Conservation (phyloP, 2,329 filamentous ascomycete species). For the Leptographium flavum region DNA sequence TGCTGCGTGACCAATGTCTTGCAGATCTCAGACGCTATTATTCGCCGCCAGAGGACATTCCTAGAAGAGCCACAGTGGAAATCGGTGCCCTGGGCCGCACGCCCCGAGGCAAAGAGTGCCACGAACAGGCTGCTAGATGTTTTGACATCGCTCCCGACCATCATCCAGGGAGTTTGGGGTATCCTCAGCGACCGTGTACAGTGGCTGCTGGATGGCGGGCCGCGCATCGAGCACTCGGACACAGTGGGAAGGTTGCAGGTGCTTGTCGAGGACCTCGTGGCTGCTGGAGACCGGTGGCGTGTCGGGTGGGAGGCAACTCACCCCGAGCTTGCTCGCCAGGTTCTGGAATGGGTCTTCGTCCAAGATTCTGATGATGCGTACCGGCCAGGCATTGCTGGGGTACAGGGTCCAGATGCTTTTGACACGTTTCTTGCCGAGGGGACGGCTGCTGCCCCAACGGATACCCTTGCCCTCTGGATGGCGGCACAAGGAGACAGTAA, state of each 20-base stretch:
- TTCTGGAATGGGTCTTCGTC: slow-evolving; percentile 10
- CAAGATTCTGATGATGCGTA: slow-evolving; percentile 8
- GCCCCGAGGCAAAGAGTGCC: slow-evolving; percentile 9
- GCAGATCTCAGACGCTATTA: slow-evolving; percentile 14
- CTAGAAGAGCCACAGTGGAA: slow-evolving; percentile 13
- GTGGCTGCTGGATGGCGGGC: slow-evolving; percentile 6
- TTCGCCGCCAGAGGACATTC: slow-evolving; percentile 13
- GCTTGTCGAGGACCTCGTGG: too few species aligned
- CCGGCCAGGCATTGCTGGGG: slow-evolving; percentile 8
- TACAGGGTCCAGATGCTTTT: slow-evolving; percentile 10
- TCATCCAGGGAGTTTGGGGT: slow-evolving; percentile 10
- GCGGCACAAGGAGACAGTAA: not conserved
- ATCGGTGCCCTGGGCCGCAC: slow-evolving; percentile 12
- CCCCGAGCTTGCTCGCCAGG: slow-evolving; percentile 3
- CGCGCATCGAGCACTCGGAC: slow-evolving; percentile 5
- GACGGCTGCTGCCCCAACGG: not conserved
- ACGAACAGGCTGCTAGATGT: slow-evolving; percentile 13
- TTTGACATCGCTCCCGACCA: slow-evolving; percentile 11
- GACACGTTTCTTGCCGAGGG: not conserved
- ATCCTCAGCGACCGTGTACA: slow-evolving; percentile 8
- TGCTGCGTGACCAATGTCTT: too few species aligned
- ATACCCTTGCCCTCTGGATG: not conserved
- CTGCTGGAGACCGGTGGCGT: too few species aligned
- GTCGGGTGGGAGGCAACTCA: slow-evolving; percentile 4
- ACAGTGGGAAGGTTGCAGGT: slow-evolving; percentile 6